phyloP scores from a whole-genome alignment of 1,284 basidiomycete species.

The Spongispora temasekensis region DNA sequence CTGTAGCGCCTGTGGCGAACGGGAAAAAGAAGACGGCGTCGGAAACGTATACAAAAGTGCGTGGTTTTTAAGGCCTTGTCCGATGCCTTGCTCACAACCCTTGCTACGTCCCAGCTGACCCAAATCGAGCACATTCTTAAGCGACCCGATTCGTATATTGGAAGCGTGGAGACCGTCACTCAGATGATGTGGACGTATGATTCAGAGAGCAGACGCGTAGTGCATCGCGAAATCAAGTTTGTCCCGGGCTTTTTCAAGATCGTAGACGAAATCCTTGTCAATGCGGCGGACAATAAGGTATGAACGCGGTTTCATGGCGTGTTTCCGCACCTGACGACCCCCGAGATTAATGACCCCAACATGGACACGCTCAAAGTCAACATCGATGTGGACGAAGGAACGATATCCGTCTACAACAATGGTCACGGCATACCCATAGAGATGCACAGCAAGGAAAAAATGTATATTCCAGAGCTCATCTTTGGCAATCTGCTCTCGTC shows the following conservation, averaged over 20 bases:
- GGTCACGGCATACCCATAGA: constrained; percentile 97
- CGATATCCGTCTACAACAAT: constrained; percentile 95
- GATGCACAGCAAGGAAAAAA: constrained; percentile 90
- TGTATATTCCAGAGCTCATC: constrained; percentile 97
- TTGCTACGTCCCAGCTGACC: constrained; percentile 62
- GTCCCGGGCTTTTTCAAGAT: constrained; percentile 99
- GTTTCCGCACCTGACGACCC: not conserved
- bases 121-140: constrained; percentile 97
- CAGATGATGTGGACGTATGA: constrained; percentile 94
- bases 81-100: constrained; percentile 11
- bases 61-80: constrained; percentile 15
- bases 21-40: constrained; percentile 84
- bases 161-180: constrained; percentile 85
- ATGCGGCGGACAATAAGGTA: constrained; percentile 99
- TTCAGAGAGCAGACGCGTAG: constrained; percentile 77
- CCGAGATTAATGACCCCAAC: constrained; percentile 83
- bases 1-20: constrained; percentile 37
- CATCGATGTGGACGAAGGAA: constrained; percentile 83
- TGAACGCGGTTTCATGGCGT: constrained; percentile 11
- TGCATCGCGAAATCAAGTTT: constrained; percentile 81
- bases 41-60: constrained; percentile 90
- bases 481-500: constrained; percentile 96
- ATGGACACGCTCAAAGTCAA: constrained; percentile 91
- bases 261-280: constrained; percentile 98
- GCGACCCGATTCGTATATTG: constrained; percentile 98